Evolutionary conservation across 2,329 filamentous ascomycete species (phyloP).

Genomic region (Fusarium xylarioides): DNA sequence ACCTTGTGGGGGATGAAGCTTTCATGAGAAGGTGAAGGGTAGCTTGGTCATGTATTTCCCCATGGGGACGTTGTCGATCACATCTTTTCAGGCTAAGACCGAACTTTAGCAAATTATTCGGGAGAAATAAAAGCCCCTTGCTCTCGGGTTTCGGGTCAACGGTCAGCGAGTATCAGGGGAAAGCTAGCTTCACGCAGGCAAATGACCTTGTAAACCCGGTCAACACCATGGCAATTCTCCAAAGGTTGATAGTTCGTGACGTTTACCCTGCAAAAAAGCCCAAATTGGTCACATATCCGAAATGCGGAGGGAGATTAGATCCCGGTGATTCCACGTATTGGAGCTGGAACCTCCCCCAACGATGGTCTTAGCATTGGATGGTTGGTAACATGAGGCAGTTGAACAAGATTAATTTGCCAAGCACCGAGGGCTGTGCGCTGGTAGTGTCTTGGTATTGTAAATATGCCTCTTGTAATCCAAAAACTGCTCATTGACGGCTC

Average conservation of each 20-base stretch:
- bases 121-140: neutral
- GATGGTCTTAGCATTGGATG: neutral
- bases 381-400: neutral
- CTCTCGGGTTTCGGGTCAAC: constrained; percentile 36
- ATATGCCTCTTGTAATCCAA: constrained; percentile 3
- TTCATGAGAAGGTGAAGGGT: constrained; percentile 18
- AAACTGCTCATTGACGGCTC: constrained; percentile 34
- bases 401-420: constrained; percentile 1
- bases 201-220: constrained; percentile 14
- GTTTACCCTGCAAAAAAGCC: constrained; percentile 24
- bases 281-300: constrained; percentile 20
- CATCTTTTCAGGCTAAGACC: constrained; percentile 27
- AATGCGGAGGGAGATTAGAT: constrained; percentile 18
- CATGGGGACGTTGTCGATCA: constrained; percentile 39
- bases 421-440: neutral
- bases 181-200: neutral
- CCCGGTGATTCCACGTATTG: constrained; percentile 37
- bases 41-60: constrained; percentile 31
- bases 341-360: constrained; percentile 1
- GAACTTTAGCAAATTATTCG: constrained; percentile 20
- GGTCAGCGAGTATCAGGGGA: constrained; percentile 28
- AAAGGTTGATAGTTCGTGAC: neutral
- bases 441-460: constrained; percentile 13
- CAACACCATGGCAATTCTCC: constrained; percentile 6
- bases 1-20: constrained; percentile 36